Percentiles rank a stretch among this genome's conserved stretches.
These are phyloP conservation scores for Starmerella scarabaei DNA, from an alignment of 805 yeast species.

Conservation along the genomic window DNA sequence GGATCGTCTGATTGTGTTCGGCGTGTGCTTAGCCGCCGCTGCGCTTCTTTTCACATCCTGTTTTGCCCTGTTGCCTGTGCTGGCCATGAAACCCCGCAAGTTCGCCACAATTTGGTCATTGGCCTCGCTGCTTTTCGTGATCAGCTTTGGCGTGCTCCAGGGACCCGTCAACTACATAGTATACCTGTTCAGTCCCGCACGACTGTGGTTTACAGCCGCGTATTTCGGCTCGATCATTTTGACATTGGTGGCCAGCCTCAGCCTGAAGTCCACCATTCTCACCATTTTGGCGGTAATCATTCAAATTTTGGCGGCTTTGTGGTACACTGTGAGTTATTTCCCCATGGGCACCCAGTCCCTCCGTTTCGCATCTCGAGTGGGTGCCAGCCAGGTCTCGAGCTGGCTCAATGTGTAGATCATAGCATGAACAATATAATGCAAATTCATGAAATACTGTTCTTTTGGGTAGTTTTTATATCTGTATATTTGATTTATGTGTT, in stretches of 20 bases:
- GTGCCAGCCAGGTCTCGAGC: constrained; percentile 39
- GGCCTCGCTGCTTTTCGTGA: constrained; percentile 75
- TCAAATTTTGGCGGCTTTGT: constrained; percentile 76
- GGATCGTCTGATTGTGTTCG: constrained; percentile 68
- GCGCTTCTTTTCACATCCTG: constrained; percentile 72
- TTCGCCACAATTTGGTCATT: constrained; percentile 79
- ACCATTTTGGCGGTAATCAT: constrained; percentile 63
- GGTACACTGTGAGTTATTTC: constrained; percentile 84
- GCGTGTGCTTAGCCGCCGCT: constrained; percentile 63
- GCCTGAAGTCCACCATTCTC: constrained; percentile 55
- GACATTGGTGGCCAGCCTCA: constrained; percentile 67
- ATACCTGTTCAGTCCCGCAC: constrained; percentile 61
- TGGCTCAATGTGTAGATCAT: constrained; percentile 31
- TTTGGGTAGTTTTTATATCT: too few relatives aligned
- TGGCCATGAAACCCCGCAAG: constrained; percentile 80
- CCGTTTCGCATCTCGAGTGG: constrained; percentile 43
- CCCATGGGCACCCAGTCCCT: constrained; percentile 85
- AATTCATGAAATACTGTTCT: too few relatives aligned
- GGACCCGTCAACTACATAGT: constrained; percentile 73
- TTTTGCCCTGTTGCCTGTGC: constrained; percentile 72
- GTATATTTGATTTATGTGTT: too few relatives aligned
- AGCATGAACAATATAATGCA: not conserved
- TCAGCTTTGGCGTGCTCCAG: constrained; percentile 81
- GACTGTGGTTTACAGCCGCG: constrained; percentile 67
- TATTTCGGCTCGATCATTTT: constrained; percentile 68